Evolutionary conservation across 208 protist genomes (phyloP), one percentile per base, ranked within the genome.

Genomic region (Crithidia mellificae): DNA sequence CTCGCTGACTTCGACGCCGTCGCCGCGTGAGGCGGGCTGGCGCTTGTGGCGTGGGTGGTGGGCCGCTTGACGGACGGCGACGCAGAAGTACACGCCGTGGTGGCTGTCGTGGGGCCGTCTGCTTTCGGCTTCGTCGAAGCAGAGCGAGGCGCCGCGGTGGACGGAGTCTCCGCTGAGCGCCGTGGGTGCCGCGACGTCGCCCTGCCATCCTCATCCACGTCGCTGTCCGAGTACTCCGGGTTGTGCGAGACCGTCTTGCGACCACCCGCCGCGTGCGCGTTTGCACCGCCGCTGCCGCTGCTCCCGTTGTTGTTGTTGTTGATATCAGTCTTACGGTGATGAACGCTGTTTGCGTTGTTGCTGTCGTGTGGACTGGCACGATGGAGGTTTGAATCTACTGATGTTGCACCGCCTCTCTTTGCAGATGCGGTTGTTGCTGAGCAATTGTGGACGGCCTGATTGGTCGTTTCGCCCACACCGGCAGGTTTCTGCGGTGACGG

Each of bases 151-250:
- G n/a, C 24, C 22, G 9, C 19, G 53, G n/a, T 29, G 53, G 17
- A 27, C 9, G 9, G 3, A 7, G n/a, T 27, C 3, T 15, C 15
- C 20, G 53, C 14, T 58, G 53, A 30, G 3, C 30, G 5, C 17
- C 22, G 17, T 22, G 52, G 11, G 12, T 15, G 8, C 38, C 34
- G 30, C 12, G 56, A 43, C n/a, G 38, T 20, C 20, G 41, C 12
- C 17, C 24, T 63, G 8, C 41, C 20, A 5, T 22, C 58, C 1
- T 64, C 58, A 14, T 64, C 58, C 44, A 64, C 58, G 30, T 64
- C 58, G 44, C 44, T 64, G 44, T 51, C 58, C 0, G 58, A 64
- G 44, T 53, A 64, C 24, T 63, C 56, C 41, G 56, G 56, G 27
- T 63, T 63, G 56, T 63, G 56, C 43, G 24, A 24, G 11, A 27